Percentiles rank a stretch among this genome's conserved stretches.
Conservation (phyloP, 305 asterid species). For the Euphrasia arctica region DNA sequence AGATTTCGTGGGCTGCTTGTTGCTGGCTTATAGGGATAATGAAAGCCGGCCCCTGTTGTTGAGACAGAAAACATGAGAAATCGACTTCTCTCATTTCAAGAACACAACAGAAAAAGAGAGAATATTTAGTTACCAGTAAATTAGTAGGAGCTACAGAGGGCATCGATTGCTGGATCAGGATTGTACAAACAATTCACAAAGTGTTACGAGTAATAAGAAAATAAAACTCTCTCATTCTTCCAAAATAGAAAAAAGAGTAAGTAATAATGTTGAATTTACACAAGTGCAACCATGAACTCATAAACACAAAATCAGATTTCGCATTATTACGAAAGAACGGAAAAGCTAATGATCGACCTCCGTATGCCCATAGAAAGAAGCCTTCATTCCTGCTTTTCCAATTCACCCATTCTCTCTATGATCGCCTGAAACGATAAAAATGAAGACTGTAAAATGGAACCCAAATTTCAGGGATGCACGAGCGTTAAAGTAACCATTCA, state of each 20-base stretch:
- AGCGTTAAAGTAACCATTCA: neutral
- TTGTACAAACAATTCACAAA: too few relatives aligned
- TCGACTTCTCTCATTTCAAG: too few relatives aligned
- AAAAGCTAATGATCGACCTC: neutral
- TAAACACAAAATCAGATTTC: too few relatives aligned
- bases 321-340: too few relatives aligned
- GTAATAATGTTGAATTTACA: too few relatives aligned
- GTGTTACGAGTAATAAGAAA: too few relatives aligned
- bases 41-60: constrained; percentile 74
- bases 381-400: constrained; percentile 73
- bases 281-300: too few relatives aligned
- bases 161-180: constrained; percentile 81
- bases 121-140: constrained; percentile 54
- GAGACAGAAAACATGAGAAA: neutral
- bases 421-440: constrained; percentile 53
- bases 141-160: constrained; percentile 82
- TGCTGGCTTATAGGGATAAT: constrained; percentile 93
- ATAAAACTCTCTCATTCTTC: too few relatives aligned
- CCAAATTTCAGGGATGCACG: neutral
- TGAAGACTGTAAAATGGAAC: neutral
- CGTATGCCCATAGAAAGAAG: neutral
- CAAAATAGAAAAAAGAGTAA: too few relatives aligned
- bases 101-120: too few relatives aligned
- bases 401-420: constrained; percentile 92
- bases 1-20: constrained; percentile 58